A percentile compares a stretch with the other conserved stretches of the same genome.
These are phyloP conservation scores for Verticillium zaregamsianum DNA, from an alignment of 2,329 filamentous ascomycete species.

Conservation along the genomic window DNA sequence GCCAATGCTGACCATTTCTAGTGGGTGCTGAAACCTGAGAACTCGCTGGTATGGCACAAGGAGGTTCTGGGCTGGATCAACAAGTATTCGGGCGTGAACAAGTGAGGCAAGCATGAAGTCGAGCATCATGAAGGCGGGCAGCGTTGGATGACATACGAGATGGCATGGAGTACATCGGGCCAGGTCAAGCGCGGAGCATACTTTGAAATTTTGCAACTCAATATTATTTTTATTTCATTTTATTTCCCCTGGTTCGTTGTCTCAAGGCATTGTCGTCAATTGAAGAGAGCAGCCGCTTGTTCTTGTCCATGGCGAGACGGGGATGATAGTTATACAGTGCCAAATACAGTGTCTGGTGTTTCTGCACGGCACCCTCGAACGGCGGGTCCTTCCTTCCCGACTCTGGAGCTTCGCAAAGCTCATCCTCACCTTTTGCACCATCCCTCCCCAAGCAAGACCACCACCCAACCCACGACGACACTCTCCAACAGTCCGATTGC, in stretches of 20 bases:
- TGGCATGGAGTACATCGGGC: no score
- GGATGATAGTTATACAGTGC: not conserved
- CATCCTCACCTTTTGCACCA: not conserved
- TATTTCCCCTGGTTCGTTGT: no score
- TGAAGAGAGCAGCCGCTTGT: no score
- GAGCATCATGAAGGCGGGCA: no score
- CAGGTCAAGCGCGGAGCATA: not conserved
- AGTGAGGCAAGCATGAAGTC: not conserved
- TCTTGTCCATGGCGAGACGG: no score
- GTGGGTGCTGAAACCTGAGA: constrained; percentile 90
- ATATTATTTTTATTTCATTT: not conserved
- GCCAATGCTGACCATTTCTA: constrained; percentile 20
- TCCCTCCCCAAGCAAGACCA: not conserved
- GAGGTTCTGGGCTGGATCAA: constrained; percentile 79
- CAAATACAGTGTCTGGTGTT: not conserved
- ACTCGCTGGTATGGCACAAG: constrained; percentile 83
- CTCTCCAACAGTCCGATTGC: not conserved
- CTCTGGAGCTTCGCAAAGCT: not conserved
- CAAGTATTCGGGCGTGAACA: constrained; percentile 47
- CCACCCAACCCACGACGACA: not conserved
- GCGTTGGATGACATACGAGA: no score
- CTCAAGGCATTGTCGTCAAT: no score
- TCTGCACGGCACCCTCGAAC: not conserved
- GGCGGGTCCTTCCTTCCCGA: not conserved
- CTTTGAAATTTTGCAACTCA: not conserved